Evolutionary conservation across 2,329 filamentous ascomycete genomes (phyloP).

Genomic region (Cercospora sojina): DNA sequence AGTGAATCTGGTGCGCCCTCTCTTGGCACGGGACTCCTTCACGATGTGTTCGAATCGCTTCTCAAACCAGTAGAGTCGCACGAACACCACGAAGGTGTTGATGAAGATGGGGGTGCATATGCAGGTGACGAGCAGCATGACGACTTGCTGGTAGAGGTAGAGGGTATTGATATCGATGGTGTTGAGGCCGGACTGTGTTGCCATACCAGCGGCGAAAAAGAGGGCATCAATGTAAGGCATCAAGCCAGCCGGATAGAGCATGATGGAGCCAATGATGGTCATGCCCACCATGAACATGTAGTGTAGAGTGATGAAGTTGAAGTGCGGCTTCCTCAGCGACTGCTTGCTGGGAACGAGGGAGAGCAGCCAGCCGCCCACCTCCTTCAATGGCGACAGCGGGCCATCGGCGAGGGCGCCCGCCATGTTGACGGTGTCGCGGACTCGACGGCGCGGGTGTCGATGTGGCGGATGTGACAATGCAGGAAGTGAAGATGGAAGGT

Average conservation of each 20-base stretch:
- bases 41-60: constrained; percentile 88
- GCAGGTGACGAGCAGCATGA: constrained; percentile 70
- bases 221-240: constrained; percentile 82
- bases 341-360: constrained; percentile 19
- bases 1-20: constrained; percentile 61
- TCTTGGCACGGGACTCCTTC: constrained; percentile 65
- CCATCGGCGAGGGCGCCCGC: neutral
- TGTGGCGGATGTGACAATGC: neutral
- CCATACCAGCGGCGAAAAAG: constrained; percentile 79
- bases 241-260: constrained; percentile 61
- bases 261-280: constrained; percentile 70
- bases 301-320: constrained; percentile 80
- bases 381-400: constrained; percentile 22
- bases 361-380: constrained; percentile 24
- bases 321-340: constrained; percentile 54
- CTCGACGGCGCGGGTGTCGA: neutral
- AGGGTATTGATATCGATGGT: constrained; percentile 58
- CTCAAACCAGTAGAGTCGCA: constrained; percentile 97
- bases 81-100: constrained; percentile 81
- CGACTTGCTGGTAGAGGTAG: constrained; percentile 54
- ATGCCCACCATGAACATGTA: constrained; percentile 80
- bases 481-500: neutral
- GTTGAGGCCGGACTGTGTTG: constrained; percentile 92
- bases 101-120: constrained; percentile 80
- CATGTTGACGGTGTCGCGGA: constrained; percentile 1